Evolutionary conservation across 2,329 filamentous ascomycete genomes (phyloP), one percentile per base, ranked within the genome.

Genomic region (Exophiala sp.): DNA sequence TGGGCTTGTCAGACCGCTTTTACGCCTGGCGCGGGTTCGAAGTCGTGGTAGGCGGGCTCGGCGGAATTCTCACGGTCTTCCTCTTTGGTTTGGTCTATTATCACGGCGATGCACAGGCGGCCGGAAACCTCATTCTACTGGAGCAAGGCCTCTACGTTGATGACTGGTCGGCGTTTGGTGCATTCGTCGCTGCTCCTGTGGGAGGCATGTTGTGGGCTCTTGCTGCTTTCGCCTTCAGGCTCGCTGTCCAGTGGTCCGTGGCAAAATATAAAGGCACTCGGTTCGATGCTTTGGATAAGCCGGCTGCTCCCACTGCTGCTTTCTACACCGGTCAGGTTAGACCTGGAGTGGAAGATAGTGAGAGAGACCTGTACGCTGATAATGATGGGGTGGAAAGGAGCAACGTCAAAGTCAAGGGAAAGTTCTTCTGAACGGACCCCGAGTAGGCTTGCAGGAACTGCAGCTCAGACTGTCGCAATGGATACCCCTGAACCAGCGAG

Each of bases 11-110:
- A 27, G 79, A 86, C 43, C 70, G 69, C 38, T 68, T 66, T 40
- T 86, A 85, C 69, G 89, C 80, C 73, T 88, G 86, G 82, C 79
- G 82, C 37, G 87, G 87, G 13, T 86, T 88, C 61, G 87, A 93
- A 67, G 85, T 91, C 22, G 80, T 93, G 13, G 76, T 85, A 23
- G 87, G 86, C 48, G 85, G 86, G 0, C 73, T 91, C 0, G 87
- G 87, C 8, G 87, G 87, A 14, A 80, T 93, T 46, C 66, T 93
- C 18, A 83, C 83, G 9, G 84, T 93, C 55, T 93, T 90, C 70
- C 75, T 91, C 61, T 93, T 90, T 58, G 87, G 87, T 3, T 74
- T 83, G 11, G 78, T 88, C 53, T 93, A 90, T 72, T 90, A 86
- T 63, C 45, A 62, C 29, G 84, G 82, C 40, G 76, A 81, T 62